Evolutionary conservation across 768 basidiomycete species (phyloP).

Genomic region (Trametes meyenii): DNA sequence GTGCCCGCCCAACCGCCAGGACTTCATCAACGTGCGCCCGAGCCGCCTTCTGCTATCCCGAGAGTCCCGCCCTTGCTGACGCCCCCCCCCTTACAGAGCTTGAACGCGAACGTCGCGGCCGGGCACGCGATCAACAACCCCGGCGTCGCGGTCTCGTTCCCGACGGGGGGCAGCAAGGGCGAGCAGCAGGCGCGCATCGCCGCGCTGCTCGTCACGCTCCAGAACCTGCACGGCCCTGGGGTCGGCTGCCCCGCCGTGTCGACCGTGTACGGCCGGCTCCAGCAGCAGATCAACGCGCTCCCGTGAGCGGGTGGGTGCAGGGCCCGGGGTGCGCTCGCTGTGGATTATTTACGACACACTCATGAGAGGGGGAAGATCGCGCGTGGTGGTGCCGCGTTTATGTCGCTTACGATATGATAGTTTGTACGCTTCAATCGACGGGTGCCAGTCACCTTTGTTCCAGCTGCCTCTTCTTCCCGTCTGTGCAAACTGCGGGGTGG

Average conservation of each 20-base stretch:
- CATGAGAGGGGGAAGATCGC: not conserved
- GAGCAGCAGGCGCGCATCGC: constrained; percentile 60
- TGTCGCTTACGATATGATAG: constrained; percentile 15
- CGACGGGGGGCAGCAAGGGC: constrained; percentile 54
- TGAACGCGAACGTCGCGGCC: constrained; percentile 54
- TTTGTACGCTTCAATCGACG: constrained; percentile 23
- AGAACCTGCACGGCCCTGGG: constrained; percentile 71
- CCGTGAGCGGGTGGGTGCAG: constrained; percentile 6
- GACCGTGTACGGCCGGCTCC: constrained; percentile 38
- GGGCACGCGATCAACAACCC: constrained; percentile 71
- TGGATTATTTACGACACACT: not conserved
- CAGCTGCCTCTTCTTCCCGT: constrained; percentile 11
- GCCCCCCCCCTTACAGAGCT: constrained; percentile 4
- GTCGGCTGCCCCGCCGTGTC: constrained; percentile 67
- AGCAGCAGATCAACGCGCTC: constrained; percentile 24
- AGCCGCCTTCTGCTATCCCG: not conserved
- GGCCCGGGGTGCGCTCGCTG: not conserved
- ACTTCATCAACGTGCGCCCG: constrained; percentile 18
- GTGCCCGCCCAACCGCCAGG: constrained; percentile 38
- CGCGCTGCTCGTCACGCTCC: constrained; percentile 66
- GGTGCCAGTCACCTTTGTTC: constrained; percentile 25
- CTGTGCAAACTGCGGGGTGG: not conserved
- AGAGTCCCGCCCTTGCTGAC: not conserved
- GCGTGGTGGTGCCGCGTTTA: not conserved
- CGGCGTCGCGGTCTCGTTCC: constrained; percentile 58